These are phyloP conservation scores for Fraxinus sp. DNA, from an alignment of 305 asterid species.

Conservation along the genomic window DNA sequence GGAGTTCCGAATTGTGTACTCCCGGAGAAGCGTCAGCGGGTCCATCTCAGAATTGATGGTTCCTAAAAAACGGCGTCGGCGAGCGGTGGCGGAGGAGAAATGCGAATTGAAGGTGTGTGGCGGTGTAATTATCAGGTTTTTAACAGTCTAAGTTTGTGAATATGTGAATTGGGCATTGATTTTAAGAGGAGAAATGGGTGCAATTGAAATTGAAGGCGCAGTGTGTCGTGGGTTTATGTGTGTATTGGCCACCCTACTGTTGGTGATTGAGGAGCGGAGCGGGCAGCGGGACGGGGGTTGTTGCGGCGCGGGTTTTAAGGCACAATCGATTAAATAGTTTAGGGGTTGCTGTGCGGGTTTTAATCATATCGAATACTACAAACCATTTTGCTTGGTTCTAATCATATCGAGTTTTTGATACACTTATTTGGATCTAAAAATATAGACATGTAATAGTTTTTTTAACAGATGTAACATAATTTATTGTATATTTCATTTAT, in stretches of 20 bases:
- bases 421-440: too few species aligned
- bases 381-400: too few species aligned
- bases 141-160: neutral
- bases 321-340: too few species aligned
- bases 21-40: conserved; percentile 83
- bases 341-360: too few species aligned
- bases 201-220: neutral
- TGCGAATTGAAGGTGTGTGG: neutral
- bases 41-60: conserved; percentile 47
- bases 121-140: neutral
- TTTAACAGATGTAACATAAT: too few species aligned
- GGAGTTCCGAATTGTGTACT: conserved; percentile 68
- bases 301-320: too few species aligned
- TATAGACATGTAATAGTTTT: too few species aligned
- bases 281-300: too few species aligned
- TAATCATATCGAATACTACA: neutral
- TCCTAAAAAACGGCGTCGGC: conserved; percentile 18
- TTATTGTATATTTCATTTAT: too few species aligned
- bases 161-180: neutral
- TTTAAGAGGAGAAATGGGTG: neutral
- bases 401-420: too few species aligned
- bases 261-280: too few species aligned
- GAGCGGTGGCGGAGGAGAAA: conserved; percentile 10
- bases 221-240: neutral
- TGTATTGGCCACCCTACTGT: too few species aligned